Base-by-base conservation (phyloP, 352 stramenopile species). In the Pythium sukuiense region DNA sequence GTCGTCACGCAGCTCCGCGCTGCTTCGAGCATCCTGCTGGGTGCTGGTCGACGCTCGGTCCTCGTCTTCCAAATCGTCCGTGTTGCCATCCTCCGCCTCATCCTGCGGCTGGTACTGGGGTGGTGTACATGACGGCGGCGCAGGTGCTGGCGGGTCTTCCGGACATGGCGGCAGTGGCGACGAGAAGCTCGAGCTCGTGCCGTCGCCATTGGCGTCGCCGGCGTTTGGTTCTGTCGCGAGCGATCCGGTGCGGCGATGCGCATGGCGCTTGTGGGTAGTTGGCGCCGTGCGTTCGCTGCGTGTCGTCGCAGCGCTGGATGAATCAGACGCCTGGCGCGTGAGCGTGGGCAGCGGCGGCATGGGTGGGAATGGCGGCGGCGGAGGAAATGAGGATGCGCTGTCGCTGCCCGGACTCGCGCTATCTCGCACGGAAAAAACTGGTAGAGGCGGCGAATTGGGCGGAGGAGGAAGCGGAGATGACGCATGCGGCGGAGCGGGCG, bases 161-260 rank as follows among this genome's bases (percentile, higher is more conserved):
- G 84, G 84, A 63, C 82, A 93, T 4, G 84, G 84, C 24, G 84
- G 84, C 53, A 93, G 65, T 12, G 84, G 84, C 13, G 84, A 93
- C 24, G 82, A 93, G 58, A 91, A 93, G 49, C 76, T 83, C 49
- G 82, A 87, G 68, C 76, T 87, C 30, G 46, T 65, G 20, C 67
- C 60, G 45, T 73, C 60, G 32, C 50, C 26, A 18, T 57, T 52
- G 18, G n/a, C 45, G 5, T 52, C 35, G 12, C 35, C 45, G n/a
- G n/a, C 45, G 6, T 30, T 8, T 24, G 18, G 16, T 20, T 52
- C 57, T 32, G 48, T 37, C 59, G 59, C 18, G 29, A 48, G 35
- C 48, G 50, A 48, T 18, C 43, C 60, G 2, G 9, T 58, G 30
- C 66, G 53, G 11, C 43, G 46, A 9, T 53, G 46, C 45, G 45